Evolutionary conservation across 768 basidiomycete species (phyloP).

Genomic region (Fibroporia radiculosa): DNA sequence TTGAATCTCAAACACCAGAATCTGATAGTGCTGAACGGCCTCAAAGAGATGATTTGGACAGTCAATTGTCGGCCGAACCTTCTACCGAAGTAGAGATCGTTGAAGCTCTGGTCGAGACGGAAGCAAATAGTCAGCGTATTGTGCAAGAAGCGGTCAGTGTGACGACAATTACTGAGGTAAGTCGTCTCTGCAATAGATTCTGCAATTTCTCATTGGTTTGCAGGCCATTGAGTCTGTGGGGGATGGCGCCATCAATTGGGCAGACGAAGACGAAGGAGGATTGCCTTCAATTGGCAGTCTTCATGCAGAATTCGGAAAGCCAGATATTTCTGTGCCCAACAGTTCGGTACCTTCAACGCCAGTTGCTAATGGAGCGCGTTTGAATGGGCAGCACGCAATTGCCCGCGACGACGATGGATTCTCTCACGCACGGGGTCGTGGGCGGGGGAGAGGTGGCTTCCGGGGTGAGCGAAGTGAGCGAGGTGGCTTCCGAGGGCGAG

Average conservation of each 20-base stretch:
- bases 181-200: too few relatives aligned
- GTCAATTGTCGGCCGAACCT: slow-evolving; percentile 29
- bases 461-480: slow-evolving; percentile 14
- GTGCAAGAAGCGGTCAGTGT: slow-evolving; percentile 18
- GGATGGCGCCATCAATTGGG: slow-evolving; percentile 64
- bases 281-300: slow-evolving; percentile 73
- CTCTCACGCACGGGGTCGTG: slow-evolving; percentile 26
- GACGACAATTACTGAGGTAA: background rate
- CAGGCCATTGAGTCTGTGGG: slow-evolving; percentile 10
- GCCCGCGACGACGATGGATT: slow-evolving; percentile 59
- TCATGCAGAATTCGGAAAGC: slow-evolving; percentile 70
- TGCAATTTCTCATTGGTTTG: background rate
- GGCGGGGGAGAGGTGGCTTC: slow-evolving; percentile 23
- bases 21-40: slow-evolving; percentile 12
- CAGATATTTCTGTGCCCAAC: slow-evolving; percentile 52
- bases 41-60: too few relatives aligned
- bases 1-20: slow-evolving; percentile 38
- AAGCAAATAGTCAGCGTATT: slow-evolving; percentile 18
- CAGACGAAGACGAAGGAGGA: slow-evolving; percentile 70
- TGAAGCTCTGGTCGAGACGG: slow-evolving; percentile 12
- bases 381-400: slow-evolving; percentile 19
- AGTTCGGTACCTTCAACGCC: slow-evolving; percentile 21
- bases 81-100: slow-evolving; percentile 15
- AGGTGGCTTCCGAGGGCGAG: slow-evolving; percentile 11
- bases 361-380: slow-evolving; percentile 16